A percentile compares a stretch with the other conserved stretches of the same genome.
These are phyloP conservation scores for Ophiognomonia clavigignenti-juglandacearum DNA, from an alignment of 2,329 filamentous ascomycete genomes.

Conservation along the genomic window DNA sequence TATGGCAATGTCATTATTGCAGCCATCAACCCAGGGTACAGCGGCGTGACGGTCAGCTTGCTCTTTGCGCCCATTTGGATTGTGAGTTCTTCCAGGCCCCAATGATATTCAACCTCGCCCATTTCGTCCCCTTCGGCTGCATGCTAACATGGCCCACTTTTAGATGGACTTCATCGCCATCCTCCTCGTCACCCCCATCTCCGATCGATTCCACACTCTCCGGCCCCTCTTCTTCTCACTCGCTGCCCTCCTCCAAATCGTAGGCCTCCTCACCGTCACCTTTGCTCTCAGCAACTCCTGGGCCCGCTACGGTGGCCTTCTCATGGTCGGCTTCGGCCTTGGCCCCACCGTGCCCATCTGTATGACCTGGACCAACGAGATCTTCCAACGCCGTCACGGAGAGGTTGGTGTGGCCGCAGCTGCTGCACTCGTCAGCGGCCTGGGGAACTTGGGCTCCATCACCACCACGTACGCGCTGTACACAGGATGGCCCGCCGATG, in stretches of 20 bases:
- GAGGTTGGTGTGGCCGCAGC: constrained; percentile 88
- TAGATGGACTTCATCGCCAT: constrained; percentile 89
- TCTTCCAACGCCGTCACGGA: constrained; percentile 84
- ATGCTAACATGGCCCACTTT: too few relatives aligned
- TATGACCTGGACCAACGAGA: constrained; percentile 90
- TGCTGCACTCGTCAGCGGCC: constrained; percentile 76
- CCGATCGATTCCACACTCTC: constrained; percentile 78
- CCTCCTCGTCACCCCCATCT: constrained; percentile 76
- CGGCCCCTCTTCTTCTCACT: constrained; percentile 77
- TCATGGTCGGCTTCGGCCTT: constrained; percentile 85
- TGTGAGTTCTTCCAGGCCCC: constrained; percentile 41
- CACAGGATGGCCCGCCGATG: constrained; percentile 78
- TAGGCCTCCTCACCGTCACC: constrained; percentile 73
- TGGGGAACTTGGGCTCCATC: constrained; percentile 83
- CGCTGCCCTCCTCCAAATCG: constrained; percentile 73
- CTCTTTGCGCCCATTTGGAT: constrained; percentile 92
- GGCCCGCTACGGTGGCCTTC: constrained; percentile 82
- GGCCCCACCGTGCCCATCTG: constrained; percentile 88
- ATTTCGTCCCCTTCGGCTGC: too few relatives aligned
- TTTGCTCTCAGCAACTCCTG: constrained; percentile 68
- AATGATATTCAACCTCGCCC: too few relatives aligned
- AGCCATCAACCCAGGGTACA: constrained; percentile 69
- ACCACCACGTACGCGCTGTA: constrained; percentile 87
- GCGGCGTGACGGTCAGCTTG: constrained; percentile 70
- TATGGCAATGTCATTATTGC: constrained; percentile 85